phyloP scores from a whole-genome alignment of 179 eudicot species.

The Dionaea muscipula region DNA sequence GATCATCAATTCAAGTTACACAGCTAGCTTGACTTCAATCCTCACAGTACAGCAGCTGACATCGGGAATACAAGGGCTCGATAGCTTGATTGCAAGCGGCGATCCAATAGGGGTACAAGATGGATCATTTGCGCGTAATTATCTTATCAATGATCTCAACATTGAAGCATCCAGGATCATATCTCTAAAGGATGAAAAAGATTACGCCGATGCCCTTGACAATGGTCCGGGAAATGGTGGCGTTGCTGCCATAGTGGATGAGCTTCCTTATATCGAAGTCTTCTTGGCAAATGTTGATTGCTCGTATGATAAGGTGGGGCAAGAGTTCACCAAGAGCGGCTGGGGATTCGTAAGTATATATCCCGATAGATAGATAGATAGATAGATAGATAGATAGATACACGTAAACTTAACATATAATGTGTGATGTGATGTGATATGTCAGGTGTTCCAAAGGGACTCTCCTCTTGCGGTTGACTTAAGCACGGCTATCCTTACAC shows the following conservation, averaged over 20 bases:
- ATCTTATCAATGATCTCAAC: conserved; percentile 13
- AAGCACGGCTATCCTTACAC: conserved; percentile 30
- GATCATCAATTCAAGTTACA: conserved; percentile 16
- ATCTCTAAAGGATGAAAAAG: conserved; percentile 3
- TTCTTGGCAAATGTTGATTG: conserved; percentile 21
- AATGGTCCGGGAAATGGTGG: conserved; percentile 48
- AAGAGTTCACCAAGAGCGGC: conserved; percentile 28
- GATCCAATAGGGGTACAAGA: conserved; percentile 15
- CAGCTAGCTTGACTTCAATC: conserved; percentile 13
- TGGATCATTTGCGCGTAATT: conserved; percentile 14
- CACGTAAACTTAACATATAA: no score
- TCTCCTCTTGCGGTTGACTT: conserved; percentile 31
- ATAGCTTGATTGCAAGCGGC: conserved; percentile 11
- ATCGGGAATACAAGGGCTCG: conserved; percentile 8
- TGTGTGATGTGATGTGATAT: no score
- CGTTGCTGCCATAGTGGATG: conserved; percentile 59
- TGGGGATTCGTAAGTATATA: conserved; percentile 47
- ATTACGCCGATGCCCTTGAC: conserved; percentile 12
- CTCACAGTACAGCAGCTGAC: conserved; percentile 15
- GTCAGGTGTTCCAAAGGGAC: conserved; percentile 30
- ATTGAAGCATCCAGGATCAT: conserved; percentile 8
- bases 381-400: no score
- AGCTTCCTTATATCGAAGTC: conserved; percentile 48
- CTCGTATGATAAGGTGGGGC: conserved; percentile 20
- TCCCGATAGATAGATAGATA: no score